Conservation (phyloP, 495 filamentous ascomycete species). For the Pseudevernia furfuracea region DNA sequence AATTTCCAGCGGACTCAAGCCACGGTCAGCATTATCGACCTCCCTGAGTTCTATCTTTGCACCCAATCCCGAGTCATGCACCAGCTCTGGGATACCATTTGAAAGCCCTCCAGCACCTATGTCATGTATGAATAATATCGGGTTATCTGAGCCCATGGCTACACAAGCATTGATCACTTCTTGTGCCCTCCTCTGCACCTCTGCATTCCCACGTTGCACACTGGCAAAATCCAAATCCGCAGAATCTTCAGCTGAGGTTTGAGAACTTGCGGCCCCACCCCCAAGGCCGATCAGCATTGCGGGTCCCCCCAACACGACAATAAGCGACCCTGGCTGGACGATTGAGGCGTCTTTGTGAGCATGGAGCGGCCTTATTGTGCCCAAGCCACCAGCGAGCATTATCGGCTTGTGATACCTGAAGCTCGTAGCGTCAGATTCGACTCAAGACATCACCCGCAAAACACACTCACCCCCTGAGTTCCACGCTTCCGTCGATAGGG, state of each 20-base stretch:
- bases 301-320: conserved; percentile 89
- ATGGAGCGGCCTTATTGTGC: conserved; percentile 89
- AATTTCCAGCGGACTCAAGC: conserved; percentile 56
- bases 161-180: conserved; percentile 94
- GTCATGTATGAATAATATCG: conserved; percentile 94
- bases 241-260: conserved; percentile 77
- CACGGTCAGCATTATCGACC: conserved; percentile 77
- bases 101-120: conserved; percentile 92
- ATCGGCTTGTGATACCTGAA: conserved; percentile 84
- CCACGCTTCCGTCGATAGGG: conserved; percentile 52
- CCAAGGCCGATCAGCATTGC: conserved; percentile 97
- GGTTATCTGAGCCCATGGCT: conserved; percentile 71
- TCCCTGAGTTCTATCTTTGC: conserved; percentile 87
- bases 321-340: conserved; percentile 73
- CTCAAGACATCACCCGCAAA: neutral
- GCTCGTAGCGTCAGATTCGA: neutral
- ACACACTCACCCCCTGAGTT: conserved; percentile 67
- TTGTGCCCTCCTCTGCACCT: conserved; percentile 89
- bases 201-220: conserved; percentile 88
- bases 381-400: conserved; percentile 95
- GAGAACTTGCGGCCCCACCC: conserved; percentile 89
- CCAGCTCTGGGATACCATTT: conserved; percentile 86
- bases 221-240: conserved; percentile 91
- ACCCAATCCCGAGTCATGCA: conserved; percentile 82
- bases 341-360: conserved; percentile 71